Evolutionary conservation across 2,329 filamentous ascomycete species (phyloP).

Genomic region (Claviceps sp.): DNA sequence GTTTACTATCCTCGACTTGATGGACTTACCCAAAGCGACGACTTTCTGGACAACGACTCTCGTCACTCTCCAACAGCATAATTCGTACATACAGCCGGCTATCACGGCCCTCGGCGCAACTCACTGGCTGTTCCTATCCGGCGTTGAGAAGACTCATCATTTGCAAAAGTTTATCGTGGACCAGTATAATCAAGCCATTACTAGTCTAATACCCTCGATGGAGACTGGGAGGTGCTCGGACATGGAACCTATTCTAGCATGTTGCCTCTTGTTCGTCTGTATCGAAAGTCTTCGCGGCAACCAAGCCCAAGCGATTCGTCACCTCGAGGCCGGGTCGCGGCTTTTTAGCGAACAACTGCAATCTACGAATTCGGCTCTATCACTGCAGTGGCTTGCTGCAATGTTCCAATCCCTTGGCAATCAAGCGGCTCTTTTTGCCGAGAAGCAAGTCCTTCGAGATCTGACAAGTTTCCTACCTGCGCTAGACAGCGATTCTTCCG

Average conservation of each 20-base stretch:
- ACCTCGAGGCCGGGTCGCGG: constrained; percentile 2
- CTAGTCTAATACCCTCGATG: not conserved
- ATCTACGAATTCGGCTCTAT: not conserved
- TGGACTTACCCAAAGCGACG: constrained; percentile 2
- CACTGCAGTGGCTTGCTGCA: constrained; percentile 1
- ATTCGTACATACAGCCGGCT: constrained; percentile 1
- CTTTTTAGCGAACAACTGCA: not conserved
- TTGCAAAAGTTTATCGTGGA: not conserved
- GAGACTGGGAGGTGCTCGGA: not conserved
- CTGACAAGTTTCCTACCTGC: not conserved
- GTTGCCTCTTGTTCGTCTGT: constrained; percentile 1
- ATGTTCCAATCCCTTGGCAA: constrained; percentile 4
- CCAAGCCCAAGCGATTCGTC: constrained; percentile 2
- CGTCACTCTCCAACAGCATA: not conserved
- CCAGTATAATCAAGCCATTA: constrained; percentile 2
- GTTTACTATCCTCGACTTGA: constrained; percentile 2
- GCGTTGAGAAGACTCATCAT: not conserved
- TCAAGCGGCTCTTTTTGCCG: constrained; percentile 1
- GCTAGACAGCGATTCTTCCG: not conserved
- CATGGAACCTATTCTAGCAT: constrained; percentile 1
- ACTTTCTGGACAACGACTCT: constrained; percentile 1
- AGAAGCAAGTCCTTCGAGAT: not conserved
- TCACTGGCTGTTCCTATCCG: constrained; percentile 1
- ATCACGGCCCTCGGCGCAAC: constrained; percentile 1
- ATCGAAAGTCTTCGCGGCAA: constrained; percentile 3